A percentile compares a stretch with the other conserved stretches of the same genome.
Conservation (phyloP, 1,284 basidiomycete species). For the Phlebopus sp. region DNA sequence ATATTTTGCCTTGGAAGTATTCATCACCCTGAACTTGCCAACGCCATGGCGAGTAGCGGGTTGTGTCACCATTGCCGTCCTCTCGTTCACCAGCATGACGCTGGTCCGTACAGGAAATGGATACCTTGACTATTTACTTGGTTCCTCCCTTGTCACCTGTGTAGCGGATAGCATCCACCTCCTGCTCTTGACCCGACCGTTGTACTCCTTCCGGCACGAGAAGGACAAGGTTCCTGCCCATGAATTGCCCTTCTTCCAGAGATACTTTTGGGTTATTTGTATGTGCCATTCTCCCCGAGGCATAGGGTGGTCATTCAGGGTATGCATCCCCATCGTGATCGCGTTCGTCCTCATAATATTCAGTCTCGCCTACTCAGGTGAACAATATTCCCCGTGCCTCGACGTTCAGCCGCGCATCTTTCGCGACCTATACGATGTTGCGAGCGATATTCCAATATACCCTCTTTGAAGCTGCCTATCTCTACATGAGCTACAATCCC, state of each 20-base stretch:
- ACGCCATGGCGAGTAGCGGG: not conserved
- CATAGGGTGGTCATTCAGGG: constrained; percentile 4
- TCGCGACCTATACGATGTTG: not conserved
- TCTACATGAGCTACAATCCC: constrained; percentile 21
- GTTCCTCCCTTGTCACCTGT: not conserved
- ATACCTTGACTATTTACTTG: constrained; percentile 1
- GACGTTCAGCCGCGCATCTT: not conserved
- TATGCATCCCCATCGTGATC: not conserved
- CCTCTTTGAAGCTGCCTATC: constrained; percentile 16
- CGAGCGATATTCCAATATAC: constrained; percentile 5
- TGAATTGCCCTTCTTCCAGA: not conserved
- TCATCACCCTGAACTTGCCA: not conserved
- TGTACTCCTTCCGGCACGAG: not conserved
- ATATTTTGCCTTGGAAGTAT: not conserved
- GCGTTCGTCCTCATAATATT: not conserved
- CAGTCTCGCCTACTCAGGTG: not conserved
- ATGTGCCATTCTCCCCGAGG: not conserved
- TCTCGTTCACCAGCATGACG: not conserved
- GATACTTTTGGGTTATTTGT: not conserved
- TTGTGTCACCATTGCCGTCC: not conserved
- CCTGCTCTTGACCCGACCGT: not conserved
- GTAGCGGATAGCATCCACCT: not conserved
- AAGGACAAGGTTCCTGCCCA: not conserved
- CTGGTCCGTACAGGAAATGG: constrained; percentile 1
- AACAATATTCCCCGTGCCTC: constrained; percentile 3